These are phyloP conservation scores for Lindgomyces ingoldianus DNA, from an alignment of 495 filamentous ascomycete species.

Conservation along the genomic window DNA sequence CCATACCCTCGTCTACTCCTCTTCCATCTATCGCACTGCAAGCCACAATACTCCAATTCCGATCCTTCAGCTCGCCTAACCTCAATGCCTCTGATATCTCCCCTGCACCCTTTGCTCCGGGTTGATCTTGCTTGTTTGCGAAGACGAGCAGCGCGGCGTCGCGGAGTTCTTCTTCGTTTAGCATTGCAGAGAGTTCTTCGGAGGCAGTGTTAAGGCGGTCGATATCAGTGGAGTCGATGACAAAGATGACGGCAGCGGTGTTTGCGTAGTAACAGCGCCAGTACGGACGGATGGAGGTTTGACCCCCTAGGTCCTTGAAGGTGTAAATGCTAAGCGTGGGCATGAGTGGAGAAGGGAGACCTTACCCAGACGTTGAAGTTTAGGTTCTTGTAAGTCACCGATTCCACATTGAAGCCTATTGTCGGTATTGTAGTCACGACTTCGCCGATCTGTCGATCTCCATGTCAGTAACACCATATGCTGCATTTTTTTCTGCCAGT, in stretches of 20 bases:
- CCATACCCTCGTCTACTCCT: conserved; percentile 94
- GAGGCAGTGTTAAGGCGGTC: conserved; percentile 87
- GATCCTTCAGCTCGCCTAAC: conserved; percentile 85
- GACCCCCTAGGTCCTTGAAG: conserved; percentile 84
- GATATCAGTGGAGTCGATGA: conserved; percentile 97
- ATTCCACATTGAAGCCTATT: conserved; percentile 99
- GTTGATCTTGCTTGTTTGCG: conserved; percentile 98
- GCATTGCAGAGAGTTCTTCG: conserved; percentile 90
- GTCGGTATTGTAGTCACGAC: conserved; percentile 98
- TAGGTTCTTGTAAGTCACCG: conserved; percentile 93
- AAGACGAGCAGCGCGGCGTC: conserved; percentile 93
- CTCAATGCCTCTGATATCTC: conserved; percentile 93
- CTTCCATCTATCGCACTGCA: conserved; percentile 95
- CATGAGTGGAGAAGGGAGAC: background rate
- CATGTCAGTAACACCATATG: too few species aligned
- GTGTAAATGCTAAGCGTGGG: conserved; percentile 1
- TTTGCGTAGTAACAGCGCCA: conserved; percentile 99
- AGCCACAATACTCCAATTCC: conserved; percentile 98
- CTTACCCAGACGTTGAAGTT: conserved; percentile 98
- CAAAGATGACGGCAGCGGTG: conserved; percentile 98
- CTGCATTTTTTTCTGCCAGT: too few species aligned
- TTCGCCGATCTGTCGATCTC: conserved; percentile 78
- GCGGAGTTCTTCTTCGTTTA: conserved; percentile 92
- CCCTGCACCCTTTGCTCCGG: conserved; percentile 91
- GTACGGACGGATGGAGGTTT: conserved; percentile 95